phyloP scores from a whole-genome alignment of 345 rosid species.

The Sonneratia caseolaris region DNA sequence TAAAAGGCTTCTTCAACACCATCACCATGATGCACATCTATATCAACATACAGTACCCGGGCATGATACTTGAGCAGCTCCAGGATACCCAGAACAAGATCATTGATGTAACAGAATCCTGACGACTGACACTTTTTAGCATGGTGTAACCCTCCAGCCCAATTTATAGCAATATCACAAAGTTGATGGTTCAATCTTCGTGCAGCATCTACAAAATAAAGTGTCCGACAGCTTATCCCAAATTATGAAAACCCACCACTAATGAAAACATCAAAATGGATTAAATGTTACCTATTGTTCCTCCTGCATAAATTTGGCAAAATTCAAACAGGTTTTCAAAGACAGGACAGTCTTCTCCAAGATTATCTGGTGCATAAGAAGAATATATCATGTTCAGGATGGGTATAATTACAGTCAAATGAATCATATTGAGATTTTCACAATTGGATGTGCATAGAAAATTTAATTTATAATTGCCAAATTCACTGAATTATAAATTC shows the following conservation, averaged over 20 bases:
- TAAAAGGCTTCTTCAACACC: slow-evolving; percentile 99
- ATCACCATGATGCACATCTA: slow-evolving; percentile 99
- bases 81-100: slow-evolving; percentile 87
- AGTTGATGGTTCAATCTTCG: slow-evolving; percentile 78
- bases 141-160: slow-evolving; percentile 99
- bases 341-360: slow-evolving; percentile 98
- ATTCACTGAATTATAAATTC: neutral
- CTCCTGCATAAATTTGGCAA: slow-evolving; percentile 97
- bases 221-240: neutral
- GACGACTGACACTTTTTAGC: slow-evolving; percentile 98
- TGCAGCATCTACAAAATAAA: slow-evolving; percentile 64
- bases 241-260: slow-evolving; percentile 8
- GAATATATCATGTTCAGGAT: neutral
- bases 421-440: neutral
- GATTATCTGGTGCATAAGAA: slow-evolving; percentile 48
- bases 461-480: neutral
- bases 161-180: slow-evolving; percentile 95
- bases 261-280: neutral
- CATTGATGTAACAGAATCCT: slow-evolving; percentile 96
- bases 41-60: slow-evolving; percentile 83
- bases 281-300: slow-evolving; percentile 68
- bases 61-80: slow-evolving; percentile 89
- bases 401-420: neutral
- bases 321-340: slow-evolving; percentile 89
- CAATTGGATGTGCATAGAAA: neutral